Conservation (phyloP, 345 rosid species). For the Pistacia integerrima region DNA sequence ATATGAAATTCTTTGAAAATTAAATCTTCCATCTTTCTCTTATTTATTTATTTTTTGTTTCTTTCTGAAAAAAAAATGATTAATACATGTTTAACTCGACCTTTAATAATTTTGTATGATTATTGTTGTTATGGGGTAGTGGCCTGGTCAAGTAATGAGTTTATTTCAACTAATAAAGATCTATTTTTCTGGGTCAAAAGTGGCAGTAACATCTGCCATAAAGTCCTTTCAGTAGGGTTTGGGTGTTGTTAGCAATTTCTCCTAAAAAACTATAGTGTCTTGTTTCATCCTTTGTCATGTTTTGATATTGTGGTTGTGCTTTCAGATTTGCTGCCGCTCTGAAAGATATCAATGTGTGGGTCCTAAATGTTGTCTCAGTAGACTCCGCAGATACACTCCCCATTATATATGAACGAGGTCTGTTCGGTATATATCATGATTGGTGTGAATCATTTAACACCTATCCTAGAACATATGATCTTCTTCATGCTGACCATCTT, state of each 20-base stretch:
- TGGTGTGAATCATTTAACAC: conserved; percentile 99
- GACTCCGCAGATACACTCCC: conserved; percentile 95
- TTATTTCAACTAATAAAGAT: not conserved
- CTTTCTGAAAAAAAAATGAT: not conserved
- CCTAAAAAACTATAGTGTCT: not conserved
- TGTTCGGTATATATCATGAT: conserved; percentile 91
- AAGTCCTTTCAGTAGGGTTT: not conserved
- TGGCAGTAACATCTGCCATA: not conserved
- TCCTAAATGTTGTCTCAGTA: conserved; percentile 85
- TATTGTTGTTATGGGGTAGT: not conserved
- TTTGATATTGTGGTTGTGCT: conserved; percentile 22
- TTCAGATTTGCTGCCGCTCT: conserved; percentile 92
- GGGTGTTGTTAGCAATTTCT: not conserved
- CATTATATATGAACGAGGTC: conserved; percentile 86
- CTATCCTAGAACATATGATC: conserved; percentile 95
- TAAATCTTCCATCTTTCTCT: not conserved
- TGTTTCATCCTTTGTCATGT: conserved; percentile 11
- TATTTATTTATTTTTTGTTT: not conserved
- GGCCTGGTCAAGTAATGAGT: not conserved
- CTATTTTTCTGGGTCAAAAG: not conserved
- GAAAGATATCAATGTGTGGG: conserved; percentile 83
- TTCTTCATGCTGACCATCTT: conserved; percentile 95
- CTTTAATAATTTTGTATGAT: not conserved
- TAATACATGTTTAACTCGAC: not conserved
- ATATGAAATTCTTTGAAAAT: not conserved